Evolutionary conservation across 768 basidiomycete species (phyloP).

Genomic region (Lactifluus hygrophoroides): DNA sequence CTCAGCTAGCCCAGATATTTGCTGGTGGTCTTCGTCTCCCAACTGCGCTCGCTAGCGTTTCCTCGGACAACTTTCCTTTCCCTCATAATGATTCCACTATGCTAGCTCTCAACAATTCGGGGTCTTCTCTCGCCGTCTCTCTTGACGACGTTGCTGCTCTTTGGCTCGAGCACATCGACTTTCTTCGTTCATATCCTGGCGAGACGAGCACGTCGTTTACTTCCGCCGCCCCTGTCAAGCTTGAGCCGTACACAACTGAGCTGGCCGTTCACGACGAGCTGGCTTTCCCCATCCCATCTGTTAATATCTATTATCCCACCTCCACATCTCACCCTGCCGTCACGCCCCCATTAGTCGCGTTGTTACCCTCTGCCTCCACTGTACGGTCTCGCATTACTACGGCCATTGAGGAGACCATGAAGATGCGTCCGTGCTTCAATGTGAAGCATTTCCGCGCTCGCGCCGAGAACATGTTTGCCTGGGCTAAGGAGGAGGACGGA

Average conservation of each 20-base stretch:
- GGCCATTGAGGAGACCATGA: slow-evolving; percentile 35
- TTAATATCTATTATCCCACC: slow-evolving; percentile 17
- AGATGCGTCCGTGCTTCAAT: slow-evolving; percentile 44
- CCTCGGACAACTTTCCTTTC: slow-evolving; percentile 20
- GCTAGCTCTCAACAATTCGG: slow-evolving; percentile 32
- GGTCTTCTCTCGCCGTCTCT: slow-evolving; percentile 44
- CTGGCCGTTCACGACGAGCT: slow-evolving; percentile 20
- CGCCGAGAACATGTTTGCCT: slow-evolving; percentile 36
- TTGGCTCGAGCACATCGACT: slow-evolving; percentile 49
- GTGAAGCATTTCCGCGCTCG: slow-evolving; percentile 39
- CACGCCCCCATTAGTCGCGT: slow-evolving; percentile 31
- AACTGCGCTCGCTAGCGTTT: background rate
- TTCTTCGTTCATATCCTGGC: slow-evolving; percentile 25
- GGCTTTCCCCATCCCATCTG: slow-evolving; percentile 17
- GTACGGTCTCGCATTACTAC: slow-evolving; percentile 32
- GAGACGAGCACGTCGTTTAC: slow-evolving; percentile 12
- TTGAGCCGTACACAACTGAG: slow-evolving; percentile 13
- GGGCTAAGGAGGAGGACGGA: slow-evolving; percentile 30
- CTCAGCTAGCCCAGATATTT: slow-evolving; percentile 40
- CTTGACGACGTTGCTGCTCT: slow-evolving; percentile 50
- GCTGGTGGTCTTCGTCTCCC: slow-evolving; percentile 20
- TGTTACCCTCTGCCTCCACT: slow-evolving; percentile 34
- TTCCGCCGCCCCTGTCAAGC: slow-evolving; percentile 11
- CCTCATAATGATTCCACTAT: slow-evolving; percentile 32
- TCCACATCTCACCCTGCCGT: slow-evolving; percentile 27